Percentiles rank a stretch among this genome's conserved stretches.
These are phyloP conservation scores for Colletotrichum limetticola DNA, from an alignment of 2,329 filamentous ascomycete species.

Conservation along the genomic window DNA sequence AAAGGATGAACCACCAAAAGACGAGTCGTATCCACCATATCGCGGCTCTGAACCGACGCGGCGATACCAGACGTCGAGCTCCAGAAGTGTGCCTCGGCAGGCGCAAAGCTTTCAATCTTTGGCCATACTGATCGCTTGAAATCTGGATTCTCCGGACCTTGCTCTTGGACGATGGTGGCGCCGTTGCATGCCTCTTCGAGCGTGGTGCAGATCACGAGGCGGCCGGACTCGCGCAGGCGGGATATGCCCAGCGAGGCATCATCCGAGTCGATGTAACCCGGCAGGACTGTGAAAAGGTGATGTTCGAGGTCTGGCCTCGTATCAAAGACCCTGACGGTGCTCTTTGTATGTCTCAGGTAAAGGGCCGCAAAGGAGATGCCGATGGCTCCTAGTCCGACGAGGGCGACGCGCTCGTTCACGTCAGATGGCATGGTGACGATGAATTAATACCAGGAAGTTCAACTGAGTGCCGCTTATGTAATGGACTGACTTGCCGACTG, in stretches of 20 bases:
- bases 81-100: constrained; percentile 61
- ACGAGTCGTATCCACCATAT: constrained; percentile 43
- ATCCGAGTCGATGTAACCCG: neutral
- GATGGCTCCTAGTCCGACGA: constrained; percentile 57
- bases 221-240: constrained; percentile 38
- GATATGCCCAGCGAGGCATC: constrained; percentile 40
- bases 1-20: constrained; percentile 69
- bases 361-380: constrained; percentile 66
- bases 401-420: constrained; percentile 39
- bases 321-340: constrained; percentile 59
- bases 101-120: constrained; percentile 57
- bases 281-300: constrained; percentile 42
- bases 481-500: neutral
- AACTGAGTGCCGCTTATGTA: neutral
- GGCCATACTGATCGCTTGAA: constrained; percentile 65
- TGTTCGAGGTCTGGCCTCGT: constrained; percentile 56
- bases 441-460: neutral
- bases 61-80: constrained; percentile 68
- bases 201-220: constrained; percentile 48
- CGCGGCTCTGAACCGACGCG: constrained; percentile 56
- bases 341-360: constrained; percentile 55
- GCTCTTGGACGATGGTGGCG: constrained; percentile 68
- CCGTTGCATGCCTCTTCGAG: constrained; percentile 53
- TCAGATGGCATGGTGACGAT: neutral
- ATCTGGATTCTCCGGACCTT: constrained; percentile 62